These are phyloP conservation scores for Lobulomyces angularis DNA, from an alignment of 192 early-diverging fungal genomes.

Conservation along the genomic window DNA sequence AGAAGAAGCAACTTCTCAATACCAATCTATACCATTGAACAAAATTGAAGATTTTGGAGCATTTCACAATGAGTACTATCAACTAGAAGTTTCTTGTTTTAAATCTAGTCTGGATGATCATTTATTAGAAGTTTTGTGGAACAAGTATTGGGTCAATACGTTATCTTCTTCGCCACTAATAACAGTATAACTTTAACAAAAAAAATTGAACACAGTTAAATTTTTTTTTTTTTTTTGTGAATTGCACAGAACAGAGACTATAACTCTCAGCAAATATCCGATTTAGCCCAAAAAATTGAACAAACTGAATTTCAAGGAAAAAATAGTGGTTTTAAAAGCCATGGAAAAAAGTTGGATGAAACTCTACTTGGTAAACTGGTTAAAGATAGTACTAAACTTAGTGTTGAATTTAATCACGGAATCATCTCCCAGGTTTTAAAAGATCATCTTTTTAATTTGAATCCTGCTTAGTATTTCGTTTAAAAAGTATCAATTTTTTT, in stretches of 20 bases:
- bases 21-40: constrained; percentile 80
- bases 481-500: too few species aligned
- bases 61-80: constrained; percentile 57
- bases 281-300: constrained; percentile 73
- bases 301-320: constrained; percentile 52
- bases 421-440: constrained; percentile 77
- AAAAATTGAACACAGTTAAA: background rate
- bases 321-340: constrained; percentile 53
- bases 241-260: constrained; percentile 64
- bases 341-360: constrained; percentile 50
- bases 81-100: constrained; percentile 80
- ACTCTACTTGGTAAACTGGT: too few species aligned
- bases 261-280: constrained; percentile 59
- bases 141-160: constrained; percentile 97
- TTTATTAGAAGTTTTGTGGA: constrained; percentile 86
- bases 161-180: constrained; percentile 83
- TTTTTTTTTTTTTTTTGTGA: constrained; percentile 6
- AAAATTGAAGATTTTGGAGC: constrained; percentile 99
- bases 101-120: constrained; percentile 79
- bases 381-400: constrained; percentile 54
- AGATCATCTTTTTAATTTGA: constrained; percentile 57
- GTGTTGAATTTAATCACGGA: constrained; percentile 66
- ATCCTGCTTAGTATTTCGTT: too few species aligned
- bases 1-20: constrained; percentile 68
- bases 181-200: constrained; percentile 37